These are phyloP conservation scores for Rhipidocladum racemiflorum DNA, from an alignment of 176 grass and related monocot species.

Conservation along the genomic window DNA sequence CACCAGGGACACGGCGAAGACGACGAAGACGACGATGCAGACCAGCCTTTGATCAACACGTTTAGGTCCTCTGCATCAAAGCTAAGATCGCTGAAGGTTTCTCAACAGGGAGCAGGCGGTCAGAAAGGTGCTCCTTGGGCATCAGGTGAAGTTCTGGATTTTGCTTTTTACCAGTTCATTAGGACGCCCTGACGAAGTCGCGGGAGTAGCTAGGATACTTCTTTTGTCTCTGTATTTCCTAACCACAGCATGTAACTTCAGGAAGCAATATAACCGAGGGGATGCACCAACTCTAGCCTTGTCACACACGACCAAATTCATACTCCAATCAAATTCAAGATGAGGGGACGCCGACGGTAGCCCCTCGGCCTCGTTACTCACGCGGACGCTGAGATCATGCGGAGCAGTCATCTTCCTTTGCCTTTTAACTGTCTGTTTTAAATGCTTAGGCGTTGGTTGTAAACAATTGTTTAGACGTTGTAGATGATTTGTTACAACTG, in stretches of 20 bases:
- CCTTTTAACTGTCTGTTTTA: background rate
- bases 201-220: background rate
- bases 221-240: background rate
- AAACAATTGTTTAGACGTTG: too few species aligned
- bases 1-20: constrained; percentile 50
- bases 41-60: constrained; percentile 79
- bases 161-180: background rate
- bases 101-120: constrained; percentile 44
- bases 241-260: constrained; percentile 18
- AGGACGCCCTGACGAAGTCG: background rate
- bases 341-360: background rate
- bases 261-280: constrained; percentile 42
- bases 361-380: background rate
- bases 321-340: background rate
- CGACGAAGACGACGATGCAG: constrained; percentile 57
- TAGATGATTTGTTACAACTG: too few species aligned
- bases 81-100: constrained; percentile 64
- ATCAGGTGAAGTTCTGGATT: constrained; percentile 47
- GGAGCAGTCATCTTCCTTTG: background rate
- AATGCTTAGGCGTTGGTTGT: too few species aligned
- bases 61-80: constrained; percentile 78
- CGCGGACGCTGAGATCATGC: background rate
- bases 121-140: constrained; percentile 40
- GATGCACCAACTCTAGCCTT: background rate
- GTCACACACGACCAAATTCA: background rate